Percentiles rank a stretch among this genome's conserved stretches.
These are phyloP conservation scores for Ophiostoma himal-ulmi DNA, from an alignment of 2,329 filamentous ascomycete species.

Conservation along the genomic window DNA sequence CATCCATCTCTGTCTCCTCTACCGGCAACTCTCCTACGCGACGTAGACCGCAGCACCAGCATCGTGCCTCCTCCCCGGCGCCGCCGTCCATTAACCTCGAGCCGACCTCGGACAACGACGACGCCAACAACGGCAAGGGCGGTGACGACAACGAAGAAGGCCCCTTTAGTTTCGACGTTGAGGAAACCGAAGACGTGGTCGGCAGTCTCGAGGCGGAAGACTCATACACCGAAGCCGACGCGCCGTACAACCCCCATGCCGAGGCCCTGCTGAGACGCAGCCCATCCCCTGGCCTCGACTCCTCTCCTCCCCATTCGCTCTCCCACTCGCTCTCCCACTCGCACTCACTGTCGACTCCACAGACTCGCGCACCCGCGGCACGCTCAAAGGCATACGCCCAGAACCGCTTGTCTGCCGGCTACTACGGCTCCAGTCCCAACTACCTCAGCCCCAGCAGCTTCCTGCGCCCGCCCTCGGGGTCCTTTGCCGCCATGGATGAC, in stretches of 20 bases:
- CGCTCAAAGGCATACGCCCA: conserved; percentile 3
- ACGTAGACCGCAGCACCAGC: neutral
- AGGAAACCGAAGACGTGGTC: neutral
- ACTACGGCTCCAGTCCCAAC: conserved; percentile 4
- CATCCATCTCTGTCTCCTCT: conserved; percentile 16
- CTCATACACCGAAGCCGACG: neutral
- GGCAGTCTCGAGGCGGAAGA: neutral
- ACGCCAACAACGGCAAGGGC: conserved; percentile 2
- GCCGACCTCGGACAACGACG: conserved; percentile 19
- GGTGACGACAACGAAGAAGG: conserved; percentile 7
- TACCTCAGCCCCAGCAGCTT: conserved; percentile 19
- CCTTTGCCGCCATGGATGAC: conserved; percentile 19
- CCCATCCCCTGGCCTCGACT: conserved; percentile 19
- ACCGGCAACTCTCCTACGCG: neutral
- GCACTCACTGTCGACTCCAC: conserved; percentile 2
- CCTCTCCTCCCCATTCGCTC: neutral
- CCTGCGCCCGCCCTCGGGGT: conserved; percentile 16
- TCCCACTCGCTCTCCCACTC: neutral
- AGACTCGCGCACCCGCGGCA: neutral
- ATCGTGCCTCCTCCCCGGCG: conserved; percentile 13
- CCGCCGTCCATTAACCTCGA: conserved; percentile 20
- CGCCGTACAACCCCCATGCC: conserved; percentile 23
- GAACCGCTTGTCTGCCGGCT: conserved; percentile 6
- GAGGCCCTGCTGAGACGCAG: conserved; percentile 25
- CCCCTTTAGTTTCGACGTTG: conserved; percentile 20